Conservation (phyloP, 768 basidiomycete genomes). For the Pulveroboletus sp. region DNA sequence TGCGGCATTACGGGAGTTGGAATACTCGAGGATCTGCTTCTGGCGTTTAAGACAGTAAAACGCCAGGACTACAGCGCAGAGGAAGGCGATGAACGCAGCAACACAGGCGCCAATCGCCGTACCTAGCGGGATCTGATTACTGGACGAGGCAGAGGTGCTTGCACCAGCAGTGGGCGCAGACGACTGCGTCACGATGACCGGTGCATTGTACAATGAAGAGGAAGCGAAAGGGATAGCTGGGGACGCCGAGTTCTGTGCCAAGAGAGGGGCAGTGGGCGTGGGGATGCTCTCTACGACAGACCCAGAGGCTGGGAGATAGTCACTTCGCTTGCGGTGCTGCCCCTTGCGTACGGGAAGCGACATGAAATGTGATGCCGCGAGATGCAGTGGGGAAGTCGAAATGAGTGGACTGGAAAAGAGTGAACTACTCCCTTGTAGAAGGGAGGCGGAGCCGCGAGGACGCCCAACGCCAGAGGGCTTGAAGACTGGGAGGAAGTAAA, state of each 20-base stretch:
- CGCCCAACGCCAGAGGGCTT: not conserved
- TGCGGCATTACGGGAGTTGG: constrained; percentile 37
- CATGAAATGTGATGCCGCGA: constrained; percentile 12
- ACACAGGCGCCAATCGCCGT: constrained; percentile 63
- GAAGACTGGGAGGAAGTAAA: not conserved
- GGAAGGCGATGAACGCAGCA: constrained; percentile 51
- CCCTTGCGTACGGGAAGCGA: constrained; percentile 3
- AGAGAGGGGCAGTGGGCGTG: constrained; percentile 22
- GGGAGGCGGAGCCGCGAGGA: constrained; percentile 10
- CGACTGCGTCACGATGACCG: constrained; percentile 2
- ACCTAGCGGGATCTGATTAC: constrained; percentile 29
- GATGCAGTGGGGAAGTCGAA: not conserved
- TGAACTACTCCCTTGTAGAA: constrained; percentile 19
- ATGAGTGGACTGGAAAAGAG: constrained; percentile 18
- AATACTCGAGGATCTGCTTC: constrained; percentile 16
- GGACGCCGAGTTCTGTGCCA: constrained; percentile 19
- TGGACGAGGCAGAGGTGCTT: constrained; percentile 10
- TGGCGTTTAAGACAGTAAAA: constrained; percentile 49
- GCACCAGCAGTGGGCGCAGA: constrained; percentile 8
- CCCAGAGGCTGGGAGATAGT: constrained; percentile 15
- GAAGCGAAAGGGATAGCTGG: constrained; percentile 16
- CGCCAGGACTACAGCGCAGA: constrained; percentile 45
- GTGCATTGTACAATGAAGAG: not conserved
- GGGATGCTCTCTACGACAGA: constrained; percentile 23
- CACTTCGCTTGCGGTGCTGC: constrained; percentile 13